phyloP scores from a whole-genome alignment of 1,139 yeast genomes.

The Blastobotrys elegans region DNA sequence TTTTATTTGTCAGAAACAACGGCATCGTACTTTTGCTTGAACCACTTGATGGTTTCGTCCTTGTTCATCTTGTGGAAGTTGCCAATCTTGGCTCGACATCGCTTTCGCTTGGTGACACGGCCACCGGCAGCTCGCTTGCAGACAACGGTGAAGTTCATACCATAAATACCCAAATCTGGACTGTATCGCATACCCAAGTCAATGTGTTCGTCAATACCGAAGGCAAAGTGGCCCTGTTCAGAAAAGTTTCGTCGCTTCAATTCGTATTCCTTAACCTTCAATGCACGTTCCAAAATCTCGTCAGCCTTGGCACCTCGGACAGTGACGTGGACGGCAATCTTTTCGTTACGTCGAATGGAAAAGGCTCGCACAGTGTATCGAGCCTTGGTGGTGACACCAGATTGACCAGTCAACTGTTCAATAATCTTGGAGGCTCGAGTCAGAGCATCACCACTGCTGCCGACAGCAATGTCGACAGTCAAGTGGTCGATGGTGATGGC shows the following conservation, averaged over 20 bases:
- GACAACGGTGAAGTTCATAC: constrained; percentile 99
- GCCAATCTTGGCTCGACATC: constrained; percentile 86
- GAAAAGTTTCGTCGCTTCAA: constrained; percentile 92
- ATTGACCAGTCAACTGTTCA: constrained; percentile 99
- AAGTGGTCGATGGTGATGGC: constrained; percentile 98
- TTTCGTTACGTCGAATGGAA: constrained; percentile 99
- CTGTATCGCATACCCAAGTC: constrained; percentile 99
- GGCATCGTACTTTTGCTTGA: constrained; percentile 99
- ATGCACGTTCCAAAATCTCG: constrained; percentile 99
- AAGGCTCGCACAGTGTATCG: constrained; percentile 99
- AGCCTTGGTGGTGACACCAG: constrained; percentile 99
- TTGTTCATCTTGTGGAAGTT: constrained; percentile 86
- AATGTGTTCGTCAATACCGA: constrained; percentile 99
- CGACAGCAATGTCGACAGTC: constrained; percentile 99
- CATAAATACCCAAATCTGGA: constrained; percentile 99
- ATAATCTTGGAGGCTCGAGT: constrained; percentile 99
- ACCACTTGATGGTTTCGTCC: constrained; percentile 97
- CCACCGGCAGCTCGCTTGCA: constrained; percentile 99
- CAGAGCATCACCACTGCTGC: constrained; percentile 99
- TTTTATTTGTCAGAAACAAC: constrained; percentile 50
- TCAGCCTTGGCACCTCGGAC: constrained; percentile 99
- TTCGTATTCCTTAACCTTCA: constrained; percentile 99
- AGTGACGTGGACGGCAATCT: constrained; percentile 98
- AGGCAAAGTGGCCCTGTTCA: constrained; percentile 99
- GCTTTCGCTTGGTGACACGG: constrained; percentile 99